Conservation (phyloP, 176 grass and related monocot genomes). For the Ampelocalamus luodianensis region DNA sequence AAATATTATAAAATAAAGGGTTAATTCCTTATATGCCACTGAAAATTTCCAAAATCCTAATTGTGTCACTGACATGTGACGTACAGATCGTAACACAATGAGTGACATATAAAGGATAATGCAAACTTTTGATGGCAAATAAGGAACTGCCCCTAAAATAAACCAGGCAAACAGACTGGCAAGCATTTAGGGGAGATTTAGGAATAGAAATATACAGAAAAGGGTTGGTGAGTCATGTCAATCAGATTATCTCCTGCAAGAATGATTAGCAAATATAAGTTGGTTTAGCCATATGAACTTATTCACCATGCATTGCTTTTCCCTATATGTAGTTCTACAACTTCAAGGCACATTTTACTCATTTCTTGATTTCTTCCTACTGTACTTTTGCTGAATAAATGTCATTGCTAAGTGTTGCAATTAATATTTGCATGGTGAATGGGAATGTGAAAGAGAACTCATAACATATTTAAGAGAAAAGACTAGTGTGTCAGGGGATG, state of each 20-base stretch:
- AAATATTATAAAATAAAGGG: background rate
- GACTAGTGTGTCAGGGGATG: background rate
- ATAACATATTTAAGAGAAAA: background rate
- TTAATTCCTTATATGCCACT: too few species aligned
- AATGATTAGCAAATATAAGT: background rate
- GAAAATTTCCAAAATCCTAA: too few species aligned
- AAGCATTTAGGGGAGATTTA: slow-evolving; percentile 10
- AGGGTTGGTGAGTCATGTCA: background rate
- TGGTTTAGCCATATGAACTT: slow-evolving; percentile 1
- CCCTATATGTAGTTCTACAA: background rate
- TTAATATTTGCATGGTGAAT: background rate
- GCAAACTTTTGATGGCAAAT: too few species aligned
- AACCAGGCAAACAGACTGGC: background rate
- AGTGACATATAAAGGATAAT: too few species aligned
- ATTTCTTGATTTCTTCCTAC: background rate
- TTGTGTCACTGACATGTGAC: too few species aligned
- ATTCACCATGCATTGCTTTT: too few species aligned
- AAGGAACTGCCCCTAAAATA: background rate
- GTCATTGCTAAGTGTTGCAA: background rate
- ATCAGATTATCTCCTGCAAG: background rate
- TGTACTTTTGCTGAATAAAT: background rate
- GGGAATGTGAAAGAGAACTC: background rate
- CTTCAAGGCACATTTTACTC: background rate
- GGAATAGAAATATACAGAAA: background rate
- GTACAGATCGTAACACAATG: too few species aligned